Conservation (phyloP, 1,284 basidiomycete genomes). For the Paramarasmius palmivorus region DNA sequence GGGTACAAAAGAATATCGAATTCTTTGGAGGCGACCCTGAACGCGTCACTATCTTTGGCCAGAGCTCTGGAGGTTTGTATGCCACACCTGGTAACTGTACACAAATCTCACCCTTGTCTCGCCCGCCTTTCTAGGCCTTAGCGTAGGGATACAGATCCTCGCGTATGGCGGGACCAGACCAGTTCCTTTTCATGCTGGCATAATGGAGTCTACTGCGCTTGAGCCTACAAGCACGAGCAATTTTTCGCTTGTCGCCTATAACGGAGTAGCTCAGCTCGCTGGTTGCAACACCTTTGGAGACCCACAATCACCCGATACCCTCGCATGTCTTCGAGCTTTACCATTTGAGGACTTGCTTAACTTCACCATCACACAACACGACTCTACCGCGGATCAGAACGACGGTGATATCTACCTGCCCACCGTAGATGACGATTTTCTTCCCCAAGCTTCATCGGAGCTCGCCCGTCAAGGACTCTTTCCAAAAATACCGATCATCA, state of each 20-base stretch:
- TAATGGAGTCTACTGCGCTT: constrained; percentile 8
- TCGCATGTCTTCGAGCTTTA: constrained; percentile 3
- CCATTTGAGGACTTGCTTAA: constrained; percentile 3
- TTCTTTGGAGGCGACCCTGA: constrained; percentile 1
- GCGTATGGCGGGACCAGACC: constrained; percentile 2
- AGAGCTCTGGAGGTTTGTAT: background rate
- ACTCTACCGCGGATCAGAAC: constrained; percentile 1
- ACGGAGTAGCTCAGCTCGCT: constrained; percentile 2
- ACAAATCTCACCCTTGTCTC: background rate
- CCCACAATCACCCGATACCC: background rate
- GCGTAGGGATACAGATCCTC: constrained; percentile 6
- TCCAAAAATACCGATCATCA: background rate
- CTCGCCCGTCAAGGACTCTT: constrained; percentile 1
- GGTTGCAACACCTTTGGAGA: constrained; percentile 1
- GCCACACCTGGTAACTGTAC: too few relatives aligned
- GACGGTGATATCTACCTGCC: constrained; percentile 7
- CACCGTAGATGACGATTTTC: constrained; percentile 8
- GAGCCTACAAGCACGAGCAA: constrained; percentile 5
- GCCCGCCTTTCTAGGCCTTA: background rate
- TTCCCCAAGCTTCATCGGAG: constrained; percentile 1
- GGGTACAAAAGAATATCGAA: background rate
- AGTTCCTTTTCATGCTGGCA: constrained; percentile 1
- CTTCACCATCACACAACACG: constrained; percentile 4
- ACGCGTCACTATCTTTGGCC: background rate
- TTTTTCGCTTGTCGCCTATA: background rate